Evolutionary conservation across 768 basidiomycete genomes (phyloP).

Genomic region (Austroboletus eburneus): DNA sequence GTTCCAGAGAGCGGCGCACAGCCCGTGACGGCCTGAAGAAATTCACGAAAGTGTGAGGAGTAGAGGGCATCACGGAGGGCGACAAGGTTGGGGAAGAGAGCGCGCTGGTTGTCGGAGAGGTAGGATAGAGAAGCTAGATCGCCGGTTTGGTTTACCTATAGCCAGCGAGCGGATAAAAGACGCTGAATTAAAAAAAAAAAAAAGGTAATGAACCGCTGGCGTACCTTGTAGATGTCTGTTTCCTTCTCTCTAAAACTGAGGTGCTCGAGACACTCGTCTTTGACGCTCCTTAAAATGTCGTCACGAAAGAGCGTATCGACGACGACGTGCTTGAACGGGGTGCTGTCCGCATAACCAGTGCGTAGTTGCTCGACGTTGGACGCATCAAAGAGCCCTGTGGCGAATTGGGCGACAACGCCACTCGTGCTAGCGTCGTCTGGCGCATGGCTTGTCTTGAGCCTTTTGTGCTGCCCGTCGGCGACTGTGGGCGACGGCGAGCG

Average conservation of each 20-base stretch:
- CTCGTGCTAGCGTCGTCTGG: conserved; percentile 9
- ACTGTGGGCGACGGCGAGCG: conserved; percentile 42
- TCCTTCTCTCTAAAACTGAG: conserved; percentile 89
- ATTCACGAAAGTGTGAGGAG: conserved; percentile 73
- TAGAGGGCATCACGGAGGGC: conserved; percentile 89
- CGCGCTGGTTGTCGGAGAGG: conserved; percentile 71
- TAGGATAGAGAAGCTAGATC: conserved; percentile 92
- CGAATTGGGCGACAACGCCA: conserved; percentile 16
- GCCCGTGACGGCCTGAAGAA: conserved; percentile 82
- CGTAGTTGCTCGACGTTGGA: conserved; percentile 53
- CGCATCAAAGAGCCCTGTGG: conserved; percentile 51
- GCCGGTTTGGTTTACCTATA: conserved; percentile 92
- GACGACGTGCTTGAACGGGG: conserved; percentile 80
- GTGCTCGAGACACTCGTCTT: conserved; percentile 77
- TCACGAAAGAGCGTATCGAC: conserved; percentile 82
- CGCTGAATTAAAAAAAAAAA: too few relatives aligned
- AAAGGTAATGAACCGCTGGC: conserved; percentile 11
- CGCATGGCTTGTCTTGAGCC: conserved; percentile 37
- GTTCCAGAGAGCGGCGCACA: conserved; percentile 88
- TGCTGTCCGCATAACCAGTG: conserved; percentile 48
- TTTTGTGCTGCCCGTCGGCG: conserved; percentile 29
- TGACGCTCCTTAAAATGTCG: conserved; percentile 72
- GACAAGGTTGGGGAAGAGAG: conserved; percentile 75
- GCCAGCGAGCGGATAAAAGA: conserved; percentile 1
- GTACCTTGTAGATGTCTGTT: conserved; percentile 96